phyloP scores from a whole-genome alignment of 805 yeast species.

The Lachancea waltii region DNA sequence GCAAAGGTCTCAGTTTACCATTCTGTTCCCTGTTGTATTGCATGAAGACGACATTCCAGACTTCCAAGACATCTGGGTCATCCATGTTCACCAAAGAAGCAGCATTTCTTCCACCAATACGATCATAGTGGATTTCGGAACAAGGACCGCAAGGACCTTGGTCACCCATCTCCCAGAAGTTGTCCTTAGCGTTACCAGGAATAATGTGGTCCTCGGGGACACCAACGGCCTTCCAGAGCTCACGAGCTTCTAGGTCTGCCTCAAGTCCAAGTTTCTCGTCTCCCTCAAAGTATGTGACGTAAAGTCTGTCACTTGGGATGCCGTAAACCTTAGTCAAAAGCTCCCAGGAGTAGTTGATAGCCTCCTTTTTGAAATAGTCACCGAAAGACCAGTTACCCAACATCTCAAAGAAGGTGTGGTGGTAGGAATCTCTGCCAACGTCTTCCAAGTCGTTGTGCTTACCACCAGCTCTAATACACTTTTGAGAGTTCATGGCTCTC shows the following conservation, averaged over 20 bases:
- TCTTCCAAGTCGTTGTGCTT: conserved; percentile 97
- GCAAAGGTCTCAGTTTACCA: conserved; percentile 70
- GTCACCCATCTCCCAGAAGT: conserved; percentile 99
- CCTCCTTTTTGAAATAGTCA: conserved; percentile 95
- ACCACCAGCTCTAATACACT: conserved; percentile 99
- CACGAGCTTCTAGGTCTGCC: conserved; percentile 91
- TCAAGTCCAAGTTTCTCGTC: conserved; percentile 74
- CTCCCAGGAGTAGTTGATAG: conserved; percentile 86
- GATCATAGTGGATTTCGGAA: conserved; percentile 94
- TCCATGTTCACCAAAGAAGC: conserved; percentile 85
- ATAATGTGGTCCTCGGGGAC: conserved; percentile 87
- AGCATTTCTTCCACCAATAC: conserved; percentile 98
- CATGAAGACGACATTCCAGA: conserved; percentile 97
- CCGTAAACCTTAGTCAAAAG: conserved; percentile 81
- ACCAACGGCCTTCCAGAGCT: conserved; percentile 81
- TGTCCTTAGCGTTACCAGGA: conserved; percentile 86
- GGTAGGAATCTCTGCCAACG: conserved; percentile 96
- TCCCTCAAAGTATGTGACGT: conserved; percentile 96
- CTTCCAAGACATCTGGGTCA: conserved; percentile 95
- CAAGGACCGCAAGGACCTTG: conserved; percentile 99
- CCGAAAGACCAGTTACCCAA: conserved; percentile 99
- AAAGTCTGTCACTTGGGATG: conserved; percentile 68
- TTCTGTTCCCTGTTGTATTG: conserved; percentile 94
- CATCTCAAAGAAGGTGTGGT: conserved; percentile 98
- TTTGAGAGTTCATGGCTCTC: conserved; percentile 92